phyloP scores from a whole-genome alignment of 768 basidiomycete genomes.

The Pleurotus platypus region DNA sequence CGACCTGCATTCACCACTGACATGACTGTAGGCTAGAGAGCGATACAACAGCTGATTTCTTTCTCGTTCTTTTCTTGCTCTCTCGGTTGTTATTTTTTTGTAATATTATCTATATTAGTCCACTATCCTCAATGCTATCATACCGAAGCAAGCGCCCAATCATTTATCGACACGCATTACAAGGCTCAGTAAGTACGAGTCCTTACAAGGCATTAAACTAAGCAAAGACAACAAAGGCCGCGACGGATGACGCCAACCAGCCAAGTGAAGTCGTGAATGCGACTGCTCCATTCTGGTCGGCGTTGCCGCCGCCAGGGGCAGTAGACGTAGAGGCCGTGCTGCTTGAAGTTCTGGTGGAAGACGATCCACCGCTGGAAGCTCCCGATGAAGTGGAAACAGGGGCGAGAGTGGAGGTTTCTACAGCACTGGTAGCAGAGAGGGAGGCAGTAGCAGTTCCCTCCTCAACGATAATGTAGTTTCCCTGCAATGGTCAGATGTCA shows the following conservation, averaged over 20 bases:
- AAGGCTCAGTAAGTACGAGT: too few relatives aligned
- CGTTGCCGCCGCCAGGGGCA: not conserved
- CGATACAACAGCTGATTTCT: slow-evolving; percentile 23
- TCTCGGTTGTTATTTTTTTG: not conserved
- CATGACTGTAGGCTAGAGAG: slow-evolving; percentile 26
- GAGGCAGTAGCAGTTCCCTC: slow-evolving; percentile 55
- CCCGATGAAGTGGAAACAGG: not conserved
- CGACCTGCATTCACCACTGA: not conserved
- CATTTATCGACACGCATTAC: too few relatives aligned
- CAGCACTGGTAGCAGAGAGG: slow-evolving; percentile 58
- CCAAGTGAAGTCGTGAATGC: not conserved
- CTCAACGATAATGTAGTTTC: slow-evolving; percentile 71
- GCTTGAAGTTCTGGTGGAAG: not conserved
- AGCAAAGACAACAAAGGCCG: not conserved
- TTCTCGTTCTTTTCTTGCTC: not conserved
- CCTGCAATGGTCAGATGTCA: slow-evolving; percentile 31
- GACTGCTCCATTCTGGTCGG: not conserved
- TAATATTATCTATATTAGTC: not conserved
- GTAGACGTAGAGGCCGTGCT: not conserved
- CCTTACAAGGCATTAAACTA: not conserved
- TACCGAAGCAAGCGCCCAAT: not conserved
- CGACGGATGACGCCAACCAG: not conserved
- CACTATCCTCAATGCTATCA: not conserved
- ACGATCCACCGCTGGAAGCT: not conserved
- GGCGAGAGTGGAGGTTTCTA: slow-evolving; percentile 57